Base-by-base conservation (phyloP, 148 eudicot genomes). In the Salicornia ramosissima region DNA sequence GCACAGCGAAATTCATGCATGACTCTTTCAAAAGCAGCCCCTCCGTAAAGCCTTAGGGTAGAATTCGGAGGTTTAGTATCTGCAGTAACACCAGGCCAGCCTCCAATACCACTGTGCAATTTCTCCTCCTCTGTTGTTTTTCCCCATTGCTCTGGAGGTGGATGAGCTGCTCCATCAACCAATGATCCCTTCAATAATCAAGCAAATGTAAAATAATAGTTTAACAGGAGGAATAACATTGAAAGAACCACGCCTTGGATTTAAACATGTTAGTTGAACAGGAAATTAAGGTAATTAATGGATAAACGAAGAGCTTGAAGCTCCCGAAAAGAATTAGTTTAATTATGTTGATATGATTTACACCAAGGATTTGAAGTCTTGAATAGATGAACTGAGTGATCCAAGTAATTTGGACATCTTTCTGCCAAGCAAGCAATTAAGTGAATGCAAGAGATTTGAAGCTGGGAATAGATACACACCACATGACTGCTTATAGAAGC, bases 1-100 rank as follows among this genome's bases (percentile, higher is more conserved):
- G 99, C 99, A 73, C 96, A 90, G 0, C 93, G 91, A 71, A 94
- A 91, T 78, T 94, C 99, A 83, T 94, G 99, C 84, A 94, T 85
- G 39, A 86, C 96, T 75, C 97, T 86, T 77, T 91, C 99, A 83
- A 95, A 95, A 72, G 97, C 93, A 70, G 99, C 99, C 55, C 99
- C 99, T 26, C 99, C 99, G 69, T 91, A 94, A 47, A 94, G 91
- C 49, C 89, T 84, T 75, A 94, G 89, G 55, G 84, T 82, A 39
- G 91, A 85, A 76, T 94, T 94, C 14, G 99, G 93, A 47, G 99
- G 99, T 74, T 83, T 94, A 52, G 80, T 80, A 71, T 83, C 82
- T 28, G 79, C 80, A 56, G 82, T 78, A 64, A 91, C 83, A 75
- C 99, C 91, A 47, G 99, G 97, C 99, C 99, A 94, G 76, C 88